Evolutionary conservation across 1,139 yeast species (phyloP).

Genomic region (Hansenula sp.): DNA sequence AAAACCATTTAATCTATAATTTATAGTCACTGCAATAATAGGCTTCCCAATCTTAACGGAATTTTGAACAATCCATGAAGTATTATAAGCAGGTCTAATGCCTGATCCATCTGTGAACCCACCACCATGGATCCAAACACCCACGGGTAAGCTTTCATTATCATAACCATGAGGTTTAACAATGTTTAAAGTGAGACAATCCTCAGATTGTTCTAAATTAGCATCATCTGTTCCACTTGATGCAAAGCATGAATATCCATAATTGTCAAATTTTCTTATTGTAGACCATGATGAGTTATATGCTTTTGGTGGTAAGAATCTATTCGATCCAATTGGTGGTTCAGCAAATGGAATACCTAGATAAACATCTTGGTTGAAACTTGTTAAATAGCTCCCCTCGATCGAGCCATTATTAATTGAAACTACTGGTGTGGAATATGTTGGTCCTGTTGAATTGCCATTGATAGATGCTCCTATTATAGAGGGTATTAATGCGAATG

Average conservation of each 20-base stretch:
- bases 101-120: conserved; percentile 28
- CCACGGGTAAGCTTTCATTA: conserved; percentile 24
- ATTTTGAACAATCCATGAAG: conserved; percentile 23
- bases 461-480: too few relatives aligned
- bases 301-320: conserved; percentile 15
- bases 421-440: too few relatives aligned
- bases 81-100: conserved; percentile 27
- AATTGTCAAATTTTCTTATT: background rate
- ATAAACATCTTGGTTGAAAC: conserved; percentile 8
- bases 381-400: background rate
- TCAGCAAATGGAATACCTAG: conserved; percentile 20
- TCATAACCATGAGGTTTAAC: conserved; percentile 64
- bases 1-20: conserved; percentile 31
- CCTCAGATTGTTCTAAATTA: background rate
- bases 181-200: conserved; percentile 54
- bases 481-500: too few relatives aligned
- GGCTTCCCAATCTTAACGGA: conserved; percentile 23
- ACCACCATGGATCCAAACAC: conserved; percentile 36
- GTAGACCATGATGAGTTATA: conserved; percentile 4
- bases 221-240: background rate
- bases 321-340: conserved; percentile 15
- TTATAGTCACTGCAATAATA: conserved; percentile 31
- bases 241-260: conserved; percentile 6
- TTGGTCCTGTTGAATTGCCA: too few relatives aligned
- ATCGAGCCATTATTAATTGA: background rate